phyloP scores from a whole-genome alignment of 176 grass and related monocot species.

The Melocanna baccifera region DNA sequence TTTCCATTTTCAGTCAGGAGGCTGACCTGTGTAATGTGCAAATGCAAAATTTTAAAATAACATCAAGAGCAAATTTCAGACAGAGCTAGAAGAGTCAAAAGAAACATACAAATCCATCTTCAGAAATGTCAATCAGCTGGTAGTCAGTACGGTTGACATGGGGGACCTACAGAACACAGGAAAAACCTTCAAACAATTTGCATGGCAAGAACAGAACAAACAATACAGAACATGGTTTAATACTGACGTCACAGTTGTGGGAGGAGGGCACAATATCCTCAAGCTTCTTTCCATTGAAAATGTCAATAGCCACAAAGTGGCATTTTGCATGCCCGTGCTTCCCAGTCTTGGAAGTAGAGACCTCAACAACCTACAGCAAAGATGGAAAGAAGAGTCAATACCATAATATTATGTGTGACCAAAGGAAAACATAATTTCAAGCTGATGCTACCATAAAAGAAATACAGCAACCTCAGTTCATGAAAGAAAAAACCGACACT shows the following conservation, averaged over 20 bases:
- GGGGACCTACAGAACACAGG: slow-evolving; percentile 42
- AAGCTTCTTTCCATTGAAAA: slow-evolving; percentile 71
- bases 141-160: slow-evolving; percentile 69
- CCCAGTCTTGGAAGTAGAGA: slow-evolving; percentile 71
- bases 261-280: slow-evolving; percentile 76
- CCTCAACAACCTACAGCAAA: slow-evolving; percentile 63
- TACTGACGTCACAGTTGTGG: slow-evolving; percentile 65
- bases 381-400: neutral
- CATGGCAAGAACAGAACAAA: neutral
- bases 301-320: slow-evolving; percentile 70
- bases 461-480: neutral
- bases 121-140: slow-evolving; percentile 75
- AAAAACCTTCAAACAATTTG: neutral
- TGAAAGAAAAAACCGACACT: too few relatives aligned
- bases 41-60: neutral
- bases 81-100: neutral
- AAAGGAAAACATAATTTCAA: neutral
- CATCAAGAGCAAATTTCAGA: neutral
- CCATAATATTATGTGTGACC: neutral
- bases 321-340: slow-evolving; percentile 77
- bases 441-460: neutral
- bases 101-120: slow-evolving; percentile 67
- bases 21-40: slow-evolving; percentile 42
- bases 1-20: slow-evolving; percentile 64
- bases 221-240: neutral